Base-by-base conservation (phyloP, 352 stramenopile species). In the Globisporangium cylindrosporum region DNA sequence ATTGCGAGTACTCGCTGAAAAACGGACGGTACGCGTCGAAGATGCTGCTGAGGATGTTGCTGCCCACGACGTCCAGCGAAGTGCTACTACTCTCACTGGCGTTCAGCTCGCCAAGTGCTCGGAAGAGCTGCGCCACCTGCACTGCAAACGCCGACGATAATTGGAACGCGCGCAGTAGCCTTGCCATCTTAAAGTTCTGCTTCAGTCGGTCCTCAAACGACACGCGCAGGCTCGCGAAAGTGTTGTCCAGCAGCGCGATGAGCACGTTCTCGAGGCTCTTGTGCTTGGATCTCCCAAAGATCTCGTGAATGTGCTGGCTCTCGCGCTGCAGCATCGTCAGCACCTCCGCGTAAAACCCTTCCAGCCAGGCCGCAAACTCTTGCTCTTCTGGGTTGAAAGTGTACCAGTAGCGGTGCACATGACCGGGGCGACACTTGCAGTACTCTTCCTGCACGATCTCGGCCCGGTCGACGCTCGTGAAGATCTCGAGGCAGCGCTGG, bases 351-450 rank as follows among this genome's bases (percentile, higher is more conserved):
- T 91, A 93, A 22, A 93, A 93, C 0, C 34, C 67, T 6, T 84
- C 75, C 3, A 93, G 71, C 82, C 83, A 91, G 6, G 15, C 55
- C 4, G 65, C 53, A 62, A 90, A 86, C 1, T 18, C 69, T 14
- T 58, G 61, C 14, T 79, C 66, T 10, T 67, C 65, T 7, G 66
- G 62, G 55, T 64, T 79, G 60, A 76, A 91, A 5, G 82, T 64
- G 36, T 80, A 87, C 84, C 84, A 92, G 0, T 78, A 43, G 36
- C 84, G 81, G 49, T 92, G 84, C 29, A 88, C 73, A 48, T 77
- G 66, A 9, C 79, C 77, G 0, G 75, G 79, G n/a, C 84, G 75
- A 3, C 69, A 64, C 20, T 61, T 69, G 69, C 79, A 88, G 64
- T 81, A 92, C 54, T 82, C 76, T 0, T 78, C 74, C 32, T 72